These are phyloP conservation scores for Glutinoglossum americanum DNA, from an alignment of 495 filamentous ascomycete species.

Conservation along the genomic window DNA sequence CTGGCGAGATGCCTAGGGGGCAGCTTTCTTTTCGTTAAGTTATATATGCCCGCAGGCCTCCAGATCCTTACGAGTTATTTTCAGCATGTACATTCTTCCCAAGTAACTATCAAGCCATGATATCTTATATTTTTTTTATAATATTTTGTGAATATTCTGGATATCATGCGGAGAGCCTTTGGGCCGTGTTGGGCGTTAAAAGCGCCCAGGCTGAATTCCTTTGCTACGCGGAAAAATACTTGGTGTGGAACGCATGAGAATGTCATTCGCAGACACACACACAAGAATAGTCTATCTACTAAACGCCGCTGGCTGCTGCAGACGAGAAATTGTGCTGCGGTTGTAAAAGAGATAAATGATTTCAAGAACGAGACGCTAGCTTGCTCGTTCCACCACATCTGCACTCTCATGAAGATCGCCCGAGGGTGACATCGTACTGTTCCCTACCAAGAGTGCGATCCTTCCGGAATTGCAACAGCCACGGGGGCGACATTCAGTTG, in stretches of 20 bases:
- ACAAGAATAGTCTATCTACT: conserved; percentile 3
- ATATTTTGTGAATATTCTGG: too few relatives aligned
- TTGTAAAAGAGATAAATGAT: neutral
- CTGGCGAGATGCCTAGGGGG: neutral
- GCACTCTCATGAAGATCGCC: neutral
- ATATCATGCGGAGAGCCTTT: neutral
- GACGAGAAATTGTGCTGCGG: neutral
- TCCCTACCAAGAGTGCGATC: neutral
- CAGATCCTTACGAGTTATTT: neutral
- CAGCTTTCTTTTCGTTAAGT: neutral
- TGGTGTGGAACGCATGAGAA: neutral
- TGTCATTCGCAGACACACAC: neutral
- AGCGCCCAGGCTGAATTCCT: too few relatives aligned
- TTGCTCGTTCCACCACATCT: neutral
- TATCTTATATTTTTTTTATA: too few relatives aligned
- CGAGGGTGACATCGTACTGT: neutral
- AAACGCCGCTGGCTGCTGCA: neutral
- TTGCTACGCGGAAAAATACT: too few relatives aligned
- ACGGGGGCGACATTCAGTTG: neutral
- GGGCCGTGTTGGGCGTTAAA: too few relatives aligned
- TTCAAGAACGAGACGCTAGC: neutral
- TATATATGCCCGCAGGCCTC: neutral
- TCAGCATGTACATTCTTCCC: neutral
- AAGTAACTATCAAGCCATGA: too few relatives aligned
- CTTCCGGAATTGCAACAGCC: neutral